Base-by-base conservation (phyloP, 306 rosid genomes). In the Begonia fuchsioides region DNA sequence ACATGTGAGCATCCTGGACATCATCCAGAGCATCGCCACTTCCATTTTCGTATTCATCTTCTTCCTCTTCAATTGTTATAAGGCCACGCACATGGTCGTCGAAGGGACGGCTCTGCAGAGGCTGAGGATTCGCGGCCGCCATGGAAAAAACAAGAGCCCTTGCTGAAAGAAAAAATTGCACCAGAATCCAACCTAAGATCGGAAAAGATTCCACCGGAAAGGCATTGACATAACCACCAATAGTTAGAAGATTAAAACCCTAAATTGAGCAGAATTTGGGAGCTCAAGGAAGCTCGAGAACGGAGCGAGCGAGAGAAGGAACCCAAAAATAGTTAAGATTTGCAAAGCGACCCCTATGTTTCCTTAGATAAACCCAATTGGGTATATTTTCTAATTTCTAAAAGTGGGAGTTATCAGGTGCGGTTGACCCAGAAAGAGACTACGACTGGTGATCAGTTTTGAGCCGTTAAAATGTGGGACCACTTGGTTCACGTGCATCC, bases 41-140 rank as follows among this genome's bases (percentile, higher is more conserved):
- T 3, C 69, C 69, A 9, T 68, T 77, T 40, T 72, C 88, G 46
- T 56, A 72, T 32, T 80, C 85, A 6, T 39, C 73, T 32, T 69
- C 88, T 12, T 78, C 92, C 2, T 65, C 85, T 5, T 55, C 74
- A 5, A 55, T 20, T 55, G 55, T 63, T 32, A 66, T 32, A 20
- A 67, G 64, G 6, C 54, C 75, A 20, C 32, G 60, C 16, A 58
- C 68, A 46, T 67, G 71, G 39, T 69, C 80, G 72, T 76, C 72
- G 54, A 61, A 68, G 8, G 82, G 80, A 40, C 77, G 77, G 58
- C 69, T 71, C 59, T 72, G 93, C 58, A 78, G 51, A 49, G 88
- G 93, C 57, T 72, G 88, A 19, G 87, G 76, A 61, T 80, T 84
- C 48, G 71, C 76, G 8, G 81, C 77, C 54, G 85, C 82, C 96